These are phyloP conservation scores for Fusarium nematophilum DNA, from an alignment of 2,329 filamentous ascomycete species.

Conservation along the genomic window DNA sequence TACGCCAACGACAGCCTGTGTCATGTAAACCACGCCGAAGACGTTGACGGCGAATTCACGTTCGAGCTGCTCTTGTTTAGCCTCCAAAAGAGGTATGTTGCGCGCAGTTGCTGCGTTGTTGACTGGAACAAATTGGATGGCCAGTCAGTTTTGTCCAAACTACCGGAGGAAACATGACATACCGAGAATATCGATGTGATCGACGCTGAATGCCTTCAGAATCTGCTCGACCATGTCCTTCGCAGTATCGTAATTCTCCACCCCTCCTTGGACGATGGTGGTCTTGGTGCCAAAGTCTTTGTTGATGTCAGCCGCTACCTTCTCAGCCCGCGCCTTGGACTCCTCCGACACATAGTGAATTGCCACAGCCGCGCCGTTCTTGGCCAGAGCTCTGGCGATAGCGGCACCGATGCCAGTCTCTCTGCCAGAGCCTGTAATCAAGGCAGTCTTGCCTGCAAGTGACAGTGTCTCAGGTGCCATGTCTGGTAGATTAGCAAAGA, in stretches of 20 bases:
- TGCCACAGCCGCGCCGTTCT: conserved; percentile 51
- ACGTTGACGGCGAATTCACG: conserved; percentile 47
- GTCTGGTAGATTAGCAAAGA: no score
- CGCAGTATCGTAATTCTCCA: conserved; percentile 25
- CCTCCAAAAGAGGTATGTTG: conserved; percentile 31
- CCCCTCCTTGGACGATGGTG: conserved; percentile 46
- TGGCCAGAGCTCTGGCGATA: conserved; percentile 49
- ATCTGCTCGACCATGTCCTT: conserved; percentile 47
- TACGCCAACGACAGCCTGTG: conserved; percentile 45
- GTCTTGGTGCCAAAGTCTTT: conserved; percentile 42
- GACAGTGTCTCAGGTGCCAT: conserved; percentile 36
- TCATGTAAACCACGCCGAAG: conserved; percentile 46
- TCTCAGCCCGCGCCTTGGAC: conserved; percentile 43
- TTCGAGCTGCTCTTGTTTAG: conserved; percentile 40
- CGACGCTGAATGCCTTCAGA: conserved; percentile 43
- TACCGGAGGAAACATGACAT: conserved; percentile 3
- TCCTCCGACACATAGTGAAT: conserved; percentile 52
- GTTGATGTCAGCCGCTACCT: conserved; percentile 43
- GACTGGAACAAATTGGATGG: conserved; percentile 34
- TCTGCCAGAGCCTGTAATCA: conserved; percentile 55
- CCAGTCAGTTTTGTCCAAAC: no score
- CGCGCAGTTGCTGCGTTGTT: conserved; percentile 49
- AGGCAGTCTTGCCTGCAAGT: conserved; percentile 53
- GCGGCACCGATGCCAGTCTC: conserved; percentile 55
- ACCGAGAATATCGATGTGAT: conserved; percentile 54